Base-by-base conservation (phyloP, 352 stramenopile genomes). In the Phytopythium mirpurense region DNA sequence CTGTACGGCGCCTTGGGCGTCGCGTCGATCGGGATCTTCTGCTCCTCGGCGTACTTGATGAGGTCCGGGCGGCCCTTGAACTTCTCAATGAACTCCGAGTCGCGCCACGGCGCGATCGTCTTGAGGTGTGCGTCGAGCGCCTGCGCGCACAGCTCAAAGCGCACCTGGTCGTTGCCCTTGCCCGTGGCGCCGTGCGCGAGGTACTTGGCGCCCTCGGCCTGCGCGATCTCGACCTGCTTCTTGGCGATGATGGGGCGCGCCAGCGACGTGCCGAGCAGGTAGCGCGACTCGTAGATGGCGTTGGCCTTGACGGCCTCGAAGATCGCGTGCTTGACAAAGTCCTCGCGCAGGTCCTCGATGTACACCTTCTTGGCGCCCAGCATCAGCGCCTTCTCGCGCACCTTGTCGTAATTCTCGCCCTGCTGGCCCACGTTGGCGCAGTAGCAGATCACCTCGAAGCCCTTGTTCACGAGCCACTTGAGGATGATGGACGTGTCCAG, bases 81-180 rank as follows among this genome's bases (percentile, higher is more conserved):
- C 60, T 83, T 93, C 66, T 98, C 88, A 43, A 99, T 98, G 79
- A 99, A 99, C 81, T 98, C 95, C 16, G 95, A 74, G 65, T 99
- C 96, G 40, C 96, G 78, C 97, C 97, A 99, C 31, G 96, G 95
- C 23, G 96, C 96, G 54, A 99, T 98, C 41, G 88, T 98, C 63
- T 97, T 90, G 61, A 99, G 96, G 32, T 77, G 90, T 18, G 97
- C 91, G 67, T 98, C 93, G 23, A 99, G 74, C 5, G 96, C 95
- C 71, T 98, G 95, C 18, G 93, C 93, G 74, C 95, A 98, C 68
- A 99, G 95, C 87, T 99, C 96, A 62, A 99, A 99, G 50, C 97
- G 94, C 27, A 98, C 91, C 75, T 99, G 97, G 78, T 99, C 97
- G 74, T 99, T 99, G 52, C 97, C 97, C 86, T 99, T 99, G 60